A percentile compares a stretch with the other conserved stretches of the same genome.
Conservation (phyloP, 352 stramenopile species). For the Pythium chondricola region DNA sequence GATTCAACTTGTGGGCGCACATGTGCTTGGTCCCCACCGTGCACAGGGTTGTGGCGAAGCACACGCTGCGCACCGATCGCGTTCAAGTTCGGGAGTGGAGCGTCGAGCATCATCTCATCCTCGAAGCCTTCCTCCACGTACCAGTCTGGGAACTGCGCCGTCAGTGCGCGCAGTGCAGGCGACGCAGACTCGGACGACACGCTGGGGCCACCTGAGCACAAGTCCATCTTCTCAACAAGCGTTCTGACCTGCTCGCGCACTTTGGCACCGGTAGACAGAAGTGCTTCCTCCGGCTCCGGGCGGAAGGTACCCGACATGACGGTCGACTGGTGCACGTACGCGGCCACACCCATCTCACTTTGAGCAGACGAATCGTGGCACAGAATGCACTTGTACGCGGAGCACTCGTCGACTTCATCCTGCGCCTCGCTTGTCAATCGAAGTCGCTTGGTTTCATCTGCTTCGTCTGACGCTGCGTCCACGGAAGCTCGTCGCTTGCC, state of each 20-base stretch:
- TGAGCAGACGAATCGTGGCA: slow-evolving; percentile 77
- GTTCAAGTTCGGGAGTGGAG: slow-evolving; percentile 22
- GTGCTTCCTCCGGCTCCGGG: slow-evolving; percentile 57
- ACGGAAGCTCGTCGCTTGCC: slow-evolving; percentile 43
- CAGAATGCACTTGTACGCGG: slow-evolving; percentile 70
- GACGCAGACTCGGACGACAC: slow-evolving; percentile 35
- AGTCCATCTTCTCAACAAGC: slow-evolving; percentile 83
- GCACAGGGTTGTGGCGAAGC: slow-evolving; percentile 40
- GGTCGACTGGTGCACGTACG: slow-evolving; percentile 84
- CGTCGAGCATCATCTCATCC: slow-evolving; percentile 37
- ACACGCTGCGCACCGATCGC: slow-evolving; percentile 26
- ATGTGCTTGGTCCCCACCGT: slow-evolving; percentile 11
- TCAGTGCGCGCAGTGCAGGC: slow-evolving; percentile 51
- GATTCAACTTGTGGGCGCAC: slow-evolving; percentile 33
- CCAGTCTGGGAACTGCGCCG: slow-evolving; percentile 63
- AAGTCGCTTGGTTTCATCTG: slow-evolving; percentile 38
- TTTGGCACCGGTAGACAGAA: slow-evolving; percentile 40
- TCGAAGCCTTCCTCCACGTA: slow-evolving; percentile 51
- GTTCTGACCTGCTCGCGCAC: slow-evolving; percentile 54
- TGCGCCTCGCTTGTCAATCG: slow-evolving; percentile 29
- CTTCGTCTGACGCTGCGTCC: slow-evolving; percentile 24
- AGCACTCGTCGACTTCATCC: slow-evolving; percentile 15
- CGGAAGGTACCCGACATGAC: slow-evolving; percentile 73
- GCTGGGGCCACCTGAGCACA: slow-evolving; percentile 57
- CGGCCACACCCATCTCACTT: slow-evolving; percentile 80